phyloP scores from a whole-genome alignment of 140 eudicot genomes.

The Senecio squalidus region DNA sequence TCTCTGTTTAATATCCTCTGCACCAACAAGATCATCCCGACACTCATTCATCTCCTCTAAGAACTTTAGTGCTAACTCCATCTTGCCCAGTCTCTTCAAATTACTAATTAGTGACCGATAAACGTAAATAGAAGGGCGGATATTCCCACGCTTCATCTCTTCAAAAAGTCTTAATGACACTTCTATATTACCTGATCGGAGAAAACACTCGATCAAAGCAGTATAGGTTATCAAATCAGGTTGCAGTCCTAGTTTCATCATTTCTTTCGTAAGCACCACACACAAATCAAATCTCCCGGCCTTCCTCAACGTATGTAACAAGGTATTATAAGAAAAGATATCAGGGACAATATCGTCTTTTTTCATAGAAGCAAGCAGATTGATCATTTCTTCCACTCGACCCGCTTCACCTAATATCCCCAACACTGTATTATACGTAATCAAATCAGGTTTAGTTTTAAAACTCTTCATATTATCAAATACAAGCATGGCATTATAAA shows the following conservation, averaged over 20 bases:
- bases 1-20: conserved; percentile 54
- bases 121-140: conserved; percentile 57
- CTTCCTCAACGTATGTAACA: conserved; percentile 60
- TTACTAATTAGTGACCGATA: conserved; percentile 60
- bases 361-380: conserved; percentile 55
- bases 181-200: conserved; percentile 70
- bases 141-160: conserved; percentile 50
- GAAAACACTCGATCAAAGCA: conserved; percentile 77
- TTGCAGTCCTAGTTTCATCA: conserved; percentile 46
- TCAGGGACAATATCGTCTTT: conserved; percentile 52
- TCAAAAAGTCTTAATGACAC: conserved; percentile 56
- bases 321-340: conserved; percentile 68
- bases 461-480: conserved; percentile 42
- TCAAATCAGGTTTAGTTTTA: conserved; percentile 53
- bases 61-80: conserved; percentile 53
- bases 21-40: conserved; percentile 45
- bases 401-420: conserved; percentile 61
- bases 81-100: conserved; percentile 57
- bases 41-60: conserved; percentile 61
- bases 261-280: conserved; percentile 41
- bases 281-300: conserved; percentile 66
- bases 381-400: conserved; percentile 67
- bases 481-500: conserved; percentile 51
- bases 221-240: conserved; percentile 81
- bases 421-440: conserved; percentile 70